Evolutionary conservation across 148 eudicot genomes (phyloP).

Genomic region (Amaranthus cruentus): DNA sequence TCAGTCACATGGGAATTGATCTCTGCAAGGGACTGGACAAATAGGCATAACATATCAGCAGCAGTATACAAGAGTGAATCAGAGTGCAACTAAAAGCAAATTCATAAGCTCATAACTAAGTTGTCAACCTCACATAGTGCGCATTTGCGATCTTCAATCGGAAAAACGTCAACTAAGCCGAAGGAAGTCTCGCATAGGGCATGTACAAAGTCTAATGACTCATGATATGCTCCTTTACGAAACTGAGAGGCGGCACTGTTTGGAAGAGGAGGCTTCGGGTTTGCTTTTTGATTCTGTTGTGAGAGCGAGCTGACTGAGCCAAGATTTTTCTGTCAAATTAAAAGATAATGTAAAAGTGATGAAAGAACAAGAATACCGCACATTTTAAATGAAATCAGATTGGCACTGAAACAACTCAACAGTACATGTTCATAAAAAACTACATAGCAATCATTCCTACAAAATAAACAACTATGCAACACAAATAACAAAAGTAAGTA

Average conservation of each 20-base stretch:
- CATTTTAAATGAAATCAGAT: not conserved
- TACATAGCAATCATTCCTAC: not conserved
- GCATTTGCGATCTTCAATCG: constrained; percentile 87
- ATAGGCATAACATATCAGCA: constrained; percentile 28
- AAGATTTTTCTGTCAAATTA: constrained; percentile 50
- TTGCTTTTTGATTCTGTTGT: constrained; percentile 53
- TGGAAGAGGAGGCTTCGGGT: constrained; percentile 84
- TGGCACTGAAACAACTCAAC: not conserved
- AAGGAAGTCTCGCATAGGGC: constrained; percentile 93
- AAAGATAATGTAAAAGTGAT: constrained; percentile 10
- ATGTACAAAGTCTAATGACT: constrained; percentile 90
- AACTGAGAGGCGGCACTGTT: constrained; percentile 60
- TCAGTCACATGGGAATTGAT: constrained; percentile 69
- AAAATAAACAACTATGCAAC: not conserved
- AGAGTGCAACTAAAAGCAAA: constrained; percentile 1
- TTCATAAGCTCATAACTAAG: constrained; percentile 7
- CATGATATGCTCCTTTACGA: constrained; percentile 93
- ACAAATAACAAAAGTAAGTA: not conserved
- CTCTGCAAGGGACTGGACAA: constrained; percentile 85
- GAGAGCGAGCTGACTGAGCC: constrained; percentile 43
- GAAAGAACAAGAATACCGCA: constrained; percentile 1
- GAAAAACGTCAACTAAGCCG: constrained; percentile 93
- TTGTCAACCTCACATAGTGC: constrained; percentile 82
- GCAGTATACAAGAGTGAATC: constrained; percentile 5
- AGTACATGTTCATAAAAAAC: not conserved